A percentile compares a stretch with the other conserved stretches of the same genome.
Conservation (phyloP, 2,329 filamentous ascomycete species). For the Albifimbria verrucaria region DNA sequence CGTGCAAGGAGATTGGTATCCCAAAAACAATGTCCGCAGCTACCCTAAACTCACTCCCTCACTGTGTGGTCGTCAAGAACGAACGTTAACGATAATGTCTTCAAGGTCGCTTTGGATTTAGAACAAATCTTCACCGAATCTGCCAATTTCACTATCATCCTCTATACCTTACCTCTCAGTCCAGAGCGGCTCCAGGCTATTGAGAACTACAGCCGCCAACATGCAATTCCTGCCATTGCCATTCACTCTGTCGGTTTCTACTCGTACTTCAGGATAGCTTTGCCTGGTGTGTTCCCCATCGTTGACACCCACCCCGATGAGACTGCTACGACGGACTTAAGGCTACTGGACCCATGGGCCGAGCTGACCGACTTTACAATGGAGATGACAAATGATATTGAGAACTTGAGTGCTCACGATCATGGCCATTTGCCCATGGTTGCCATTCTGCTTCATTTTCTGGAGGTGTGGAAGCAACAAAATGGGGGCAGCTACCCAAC, state of each 20-base stretch:
- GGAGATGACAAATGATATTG: slow-evolving; percentile 66
- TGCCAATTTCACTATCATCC: slow-evolving; percentile 47
- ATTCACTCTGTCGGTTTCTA: slow-evolving; percentile 92
- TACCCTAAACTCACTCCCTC: no score
- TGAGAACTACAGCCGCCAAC: slow-evolving; percentile 44
- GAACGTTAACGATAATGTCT: slow-evolving; percentile 3
- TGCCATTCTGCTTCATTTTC: slow-evolving; percentile 75
- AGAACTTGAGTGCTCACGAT: slow-evolving; percentile 69
- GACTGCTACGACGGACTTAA: slow-evolving; percentile 78
- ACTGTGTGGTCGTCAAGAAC: background rate
- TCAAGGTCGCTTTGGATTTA: slow-evolving; percentile 27
- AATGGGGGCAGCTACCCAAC: slow-evolving; percentile 68
- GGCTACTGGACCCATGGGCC: slow-evolving; percentile 81
- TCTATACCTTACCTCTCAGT: slow-evolving; percentile 51
- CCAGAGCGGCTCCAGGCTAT: slow-evolving; percentile 41
- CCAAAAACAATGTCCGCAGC: slow-evolving; percentile 35
- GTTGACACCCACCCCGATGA: slow-evolving; percentile 94
- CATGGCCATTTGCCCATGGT: slow-evolving; percentile 93
- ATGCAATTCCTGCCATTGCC: slow-evolving; percentile 72
- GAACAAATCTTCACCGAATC: slow-evolving; percentile 37
- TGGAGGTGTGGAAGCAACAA: slow-evolving; percentile 72
- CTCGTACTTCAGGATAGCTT: slow-evolving; percentile 76
- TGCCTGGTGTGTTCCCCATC: slow-evolving; percentile 81
- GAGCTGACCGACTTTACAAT: slow-evolving; percentile 68
- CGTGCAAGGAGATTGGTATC: slow-evolving; percentile 72